These are phyloP conservation scores for Camelina sativa DNA, from an alignment of 345 rosid genomes.

Conservation along the genomic window DNA sequence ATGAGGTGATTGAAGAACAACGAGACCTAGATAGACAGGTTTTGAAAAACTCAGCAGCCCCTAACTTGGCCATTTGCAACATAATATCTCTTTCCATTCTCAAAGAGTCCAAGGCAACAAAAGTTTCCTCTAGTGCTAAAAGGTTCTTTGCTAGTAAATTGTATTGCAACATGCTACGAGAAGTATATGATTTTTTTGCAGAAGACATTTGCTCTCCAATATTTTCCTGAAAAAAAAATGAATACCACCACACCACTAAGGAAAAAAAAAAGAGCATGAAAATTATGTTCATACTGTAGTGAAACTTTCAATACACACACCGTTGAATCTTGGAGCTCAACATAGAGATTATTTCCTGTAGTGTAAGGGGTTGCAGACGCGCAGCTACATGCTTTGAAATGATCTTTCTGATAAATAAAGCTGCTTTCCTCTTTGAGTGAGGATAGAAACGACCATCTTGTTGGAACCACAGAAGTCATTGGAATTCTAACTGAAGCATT, in stretches of 20 bases:
- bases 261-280: background rate
- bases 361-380: conserved; percentile 48
- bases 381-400: conserved; percentile 43
- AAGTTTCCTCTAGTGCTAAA: conserved; percentile 61
- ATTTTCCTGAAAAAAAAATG: conserved; percentile 13
- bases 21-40: conserved; percentile 51
- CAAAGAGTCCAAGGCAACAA: conserved; percentile 52
- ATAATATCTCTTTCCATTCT: conserved; percentile 68
- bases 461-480: conserved; percentile 47
- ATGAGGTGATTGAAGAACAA: conserved; percentile 40
- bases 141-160: conserved; percentile 71
- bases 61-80: conserved; percentile 65
- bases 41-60: conserved; percentile 63
- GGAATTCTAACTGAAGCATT: conserved; percentile 56
- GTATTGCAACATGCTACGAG: conserved; percentile 46
- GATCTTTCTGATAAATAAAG: conserved; percentile 32
- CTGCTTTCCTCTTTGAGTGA: conserved; percentile 51
- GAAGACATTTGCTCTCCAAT: background rate
- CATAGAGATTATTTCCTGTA: conserved; percentile 45
- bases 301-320: conserved; percentile 18
- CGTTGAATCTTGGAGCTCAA: conserved; percentile 48
- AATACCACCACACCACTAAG: background rate
- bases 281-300: background rate
- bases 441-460: conserved; percentile 54
- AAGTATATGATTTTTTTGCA: conserved; percentile 22